Percentiles rank a stretch among this genome's conserved stretches.
Conservation (phyloP, 2,329 filamentous ascomycete genomes). For the Cladosporium colombiae region DNA sequence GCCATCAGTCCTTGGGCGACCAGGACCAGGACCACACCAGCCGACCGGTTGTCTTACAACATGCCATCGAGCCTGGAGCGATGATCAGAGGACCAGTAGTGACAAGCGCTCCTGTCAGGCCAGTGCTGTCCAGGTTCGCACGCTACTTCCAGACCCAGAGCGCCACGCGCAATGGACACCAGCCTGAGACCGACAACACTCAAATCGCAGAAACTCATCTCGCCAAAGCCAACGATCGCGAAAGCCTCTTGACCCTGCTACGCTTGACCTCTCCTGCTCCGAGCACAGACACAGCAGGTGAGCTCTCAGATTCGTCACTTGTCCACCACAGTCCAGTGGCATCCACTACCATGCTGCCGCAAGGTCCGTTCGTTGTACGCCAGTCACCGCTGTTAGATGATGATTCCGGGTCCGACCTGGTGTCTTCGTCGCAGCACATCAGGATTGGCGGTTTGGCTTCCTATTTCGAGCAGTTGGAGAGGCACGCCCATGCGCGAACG, state of each 20-base stretch:
- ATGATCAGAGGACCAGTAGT: background rate
- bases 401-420: background rate
- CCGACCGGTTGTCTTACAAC: background rate
- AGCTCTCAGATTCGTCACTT: background rate
- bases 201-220: background rate
- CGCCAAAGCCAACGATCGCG: conserved; percentile 2
- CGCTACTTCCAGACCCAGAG: background rate
- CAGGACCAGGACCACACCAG: background rate
- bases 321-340: background rate
- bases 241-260: background rate
- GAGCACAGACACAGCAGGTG: background rate
- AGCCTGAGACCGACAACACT: background rate
- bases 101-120: background rate
- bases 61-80: background rate
- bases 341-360: background rate
- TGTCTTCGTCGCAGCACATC: conserved; percentile 4
- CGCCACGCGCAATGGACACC: background rate
- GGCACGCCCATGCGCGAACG: background rate
- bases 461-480: conserved; percentile 1
- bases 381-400: background rate
- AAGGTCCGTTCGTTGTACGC: background rate
- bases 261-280: background rate
- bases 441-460: background rate
- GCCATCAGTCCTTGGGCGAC: background rate
- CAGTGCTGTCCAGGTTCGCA: background rate